Evolutionary conservation across 2,329 filamentous ascomycete genomes (phyloP).

Genomic region (Cordyceps tenuipes): DNA sequence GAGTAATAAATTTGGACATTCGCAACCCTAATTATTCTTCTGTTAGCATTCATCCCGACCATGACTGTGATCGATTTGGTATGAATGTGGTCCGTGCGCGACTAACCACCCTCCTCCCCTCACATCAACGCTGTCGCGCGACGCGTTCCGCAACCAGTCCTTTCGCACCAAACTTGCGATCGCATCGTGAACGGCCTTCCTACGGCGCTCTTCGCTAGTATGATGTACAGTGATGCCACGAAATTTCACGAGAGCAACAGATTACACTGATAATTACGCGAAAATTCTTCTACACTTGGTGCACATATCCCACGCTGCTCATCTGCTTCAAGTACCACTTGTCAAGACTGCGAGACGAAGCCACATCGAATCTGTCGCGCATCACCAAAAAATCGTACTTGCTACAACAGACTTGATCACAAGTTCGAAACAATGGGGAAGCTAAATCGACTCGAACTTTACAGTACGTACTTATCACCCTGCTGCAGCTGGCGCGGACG

Average conservation of each 20-base stretch:
- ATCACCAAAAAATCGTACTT: not conserved
- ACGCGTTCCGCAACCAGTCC: conserved; percentile 6
- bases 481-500: not conserved
- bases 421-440: conserved; percentile 71
- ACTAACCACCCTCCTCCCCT: not conserved
- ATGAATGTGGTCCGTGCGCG: conserved; percentile 6
- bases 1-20: too few relatives aligned
- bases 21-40: too few relatives aligned
- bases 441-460: conserved; percentile 87
- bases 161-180: conserved; percentile 2
- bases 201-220: conserved; percentile 37
- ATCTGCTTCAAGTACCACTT: not conserved
- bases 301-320: not conserved
- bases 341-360: not conserved
- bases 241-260: not conserved
- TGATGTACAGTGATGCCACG: conserved; percentile 35
- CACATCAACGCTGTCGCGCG: conserved; percentile 9
- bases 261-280: not conserved
- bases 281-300: not conserved
- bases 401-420: not conserved
- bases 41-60: too few relatives aligned
- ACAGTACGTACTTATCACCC: conserved; percentile 52
- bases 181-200: not conserved
- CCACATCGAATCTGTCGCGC: not conserved
- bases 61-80: not conserved